Base-by-base conservation (phyloP, 83 land plant species). In the Diphasiastrum complanatum region DNA sequence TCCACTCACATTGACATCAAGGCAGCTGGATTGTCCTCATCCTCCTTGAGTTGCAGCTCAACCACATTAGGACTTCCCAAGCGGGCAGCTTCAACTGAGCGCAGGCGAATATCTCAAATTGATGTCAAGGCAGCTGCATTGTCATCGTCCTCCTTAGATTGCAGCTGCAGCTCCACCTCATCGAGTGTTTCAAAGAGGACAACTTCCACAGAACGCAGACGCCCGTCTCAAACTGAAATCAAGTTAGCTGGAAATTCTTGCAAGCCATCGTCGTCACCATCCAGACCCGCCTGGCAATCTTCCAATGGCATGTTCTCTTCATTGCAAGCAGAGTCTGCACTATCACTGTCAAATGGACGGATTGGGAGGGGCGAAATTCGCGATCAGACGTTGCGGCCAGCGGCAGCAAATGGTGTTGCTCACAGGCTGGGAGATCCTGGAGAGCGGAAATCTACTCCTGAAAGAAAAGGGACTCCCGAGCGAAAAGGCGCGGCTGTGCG, bases 401-500 rank as follows among this genome's bases (percentile, higher is more conserved):
- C n/a, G n/a, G 69, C 74, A 14, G 74, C 51, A 48, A 70, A 70
- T 55, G 74, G 74, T 8, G 58, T 64, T n/a, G n/a, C n/a, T n/a
- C 74, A 52, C 19, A 52, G 74, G 51, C 29, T 45, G 22, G 25
- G 20, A 4, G 70, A 67, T 34, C n/a, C 35, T 23, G 61, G 38
- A 23, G 30, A 36, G 22, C n/a, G n/a, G n/a, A n/a, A n/a, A n/a
- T n/a, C n/a, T n/a, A n/a, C n/a, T n/a, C n/a, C n/a, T n/a, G n/a
- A n/a, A n/a, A n/a, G n/a, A n/a, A n/a, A n/a, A n/a, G 68, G 72
- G 43, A 23, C 72, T 1, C 72, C 72, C n/a, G 53, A 48, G 16
- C 48, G 74, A 53, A 70, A 70, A 31, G 50, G 74, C 5, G 48
- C 74, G 4, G 70, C 74, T 29, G 26, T 70, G 49, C 59, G 74